phyloP scores from a whole-genome alignment of 495 filamentous ascomycete genomes.

The Neurospora sp. region DNA sequence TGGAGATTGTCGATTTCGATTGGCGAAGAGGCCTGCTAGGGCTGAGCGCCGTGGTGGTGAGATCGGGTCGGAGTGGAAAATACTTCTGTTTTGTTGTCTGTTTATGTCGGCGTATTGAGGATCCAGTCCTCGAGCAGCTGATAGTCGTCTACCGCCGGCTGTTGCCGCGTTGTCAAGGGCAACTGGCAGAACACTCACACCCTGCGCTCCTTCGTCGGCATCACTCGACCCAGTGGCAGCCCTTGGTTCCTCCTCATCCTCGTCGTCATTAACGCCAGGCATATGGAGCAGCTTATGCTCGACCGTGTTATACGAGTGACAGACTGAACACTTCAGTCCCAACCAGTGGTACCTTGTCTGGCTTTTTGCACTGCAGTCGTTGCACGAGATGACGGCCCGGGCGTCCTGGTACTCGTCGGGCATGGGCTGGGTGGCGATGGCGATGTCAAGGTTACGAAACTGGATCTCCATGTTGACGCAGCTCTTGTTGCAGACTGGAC shows the following conservation, averaged over 20 bases:
- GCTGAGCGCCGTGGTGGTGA: background rate
- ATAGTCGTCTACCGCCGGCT: background rate
- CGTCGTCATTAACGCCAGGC: slow-evolving; percentile 8
- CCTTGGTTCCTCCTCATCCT: background rate
- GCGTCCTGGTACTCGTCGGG: slow-evolving; percentile 71
- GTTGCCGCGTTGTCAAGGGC: background rate
- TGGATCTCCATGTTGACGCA: slow-evolving; percentile 95
- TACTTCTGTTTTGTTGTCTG: background rate
- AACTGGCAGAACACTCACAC: background rate
- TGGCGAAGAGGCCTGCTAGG: background rate
- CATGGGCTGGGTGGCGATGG: slow-evolving; percentile 86
- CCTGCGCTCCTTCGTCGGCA: background rate
- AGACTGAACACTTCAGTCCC: slow-evolving; percentile 79
- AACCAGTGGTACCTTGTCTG: slow-evolving; percentile 89
- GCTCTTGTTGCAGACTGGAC: slow-evolving; percentile 87
- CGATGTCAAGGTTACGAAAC: slow-evolving; percentile 78
- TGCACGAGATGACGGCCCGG: slow-evolving; percentile 76
- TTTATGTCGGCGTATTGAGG: background rate
- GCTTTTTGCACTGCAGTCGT: slow-evolving; percentile 84
- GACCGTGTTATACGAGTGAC: slow-evolving; percentile 75
- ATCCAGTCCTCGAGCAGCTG: background rate
- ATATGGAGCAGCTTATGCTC: slow-evolving; percentile 50
- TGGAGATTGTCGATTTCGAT: background rate
- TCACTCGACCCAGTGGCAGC: slow-evolving; percentile 30
- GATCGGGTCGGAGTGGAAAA: background rate